phyloP scores from a whole-genome alignment of 2,329 filamentous ascomycete species.

The Chlorencoelia australis region DNA sequence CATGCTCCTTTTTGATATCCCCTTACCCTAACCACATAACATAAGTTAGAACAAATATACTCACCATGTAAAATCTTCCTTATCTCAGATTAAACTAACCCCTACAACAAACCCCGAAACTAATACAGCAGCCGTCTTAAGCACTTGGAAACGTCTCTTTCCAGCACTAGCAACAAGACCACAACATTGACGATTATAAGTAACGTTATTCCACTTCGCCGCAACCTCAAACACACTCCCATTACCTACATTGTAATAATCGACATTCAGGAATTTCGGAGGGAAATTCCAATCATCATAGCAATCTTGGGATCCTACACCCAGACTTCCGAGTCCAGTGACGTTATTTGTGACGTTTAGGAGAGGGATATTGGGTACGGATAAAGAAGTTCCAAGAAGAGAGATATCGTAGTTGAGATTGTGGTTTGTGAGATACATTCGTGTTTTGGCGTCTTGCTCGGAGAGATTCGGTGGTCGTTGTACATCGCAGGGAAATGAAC shows the following conservation, averaged over 20 bases:
- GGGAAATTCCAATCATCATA: conserved; percentile 50
- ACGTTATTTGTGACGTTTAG: conserved; percentile 64
- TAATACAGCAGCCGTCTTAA: neutral
- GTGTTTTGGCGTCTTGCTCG: conserved; percentile 41
- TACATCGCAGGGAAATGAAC: conserved; percentile 63
- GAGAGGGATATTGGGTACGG: conserved; percentile 62
- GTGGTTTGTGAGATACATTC: conserved; percentile 80
- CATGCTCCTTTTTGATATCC: no score
- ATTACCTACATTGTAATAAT: conserved; percentile 62
- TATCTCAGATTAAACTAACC: neutral
- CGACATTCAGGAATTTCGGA: conserved; percentile 72
- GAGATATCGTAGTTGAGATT: conserved; percentile 76
- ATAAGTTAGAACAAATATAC: no score
- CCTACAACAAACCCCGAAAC: neutral
- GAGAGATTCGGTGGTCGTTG: conserved; percentile 64
- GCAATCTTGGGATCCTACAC: conserved; percentile 54
- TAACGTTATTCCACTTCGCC: conserved; percentile 61
- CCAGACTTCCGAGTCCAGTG: conserved; percentile 56
- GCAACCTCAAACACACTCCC: conserved; percentile 73
- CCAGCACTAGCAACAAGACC: conserved; percentile 26
- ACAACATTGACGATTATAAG: conserved; percentile 51
- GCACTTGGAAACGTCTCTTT: neutral
- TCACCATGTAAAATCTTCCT: no score
- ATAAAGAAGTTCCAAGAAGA: conserved; percentile 50
- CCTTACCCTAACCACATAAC: no score